A percentile compares a stretch with the other conserved stretches of the same genome.
Evolutionary conservation across 805 yeast species (phyloP).

Genomic region (Nematodospora valgi): DNA sequence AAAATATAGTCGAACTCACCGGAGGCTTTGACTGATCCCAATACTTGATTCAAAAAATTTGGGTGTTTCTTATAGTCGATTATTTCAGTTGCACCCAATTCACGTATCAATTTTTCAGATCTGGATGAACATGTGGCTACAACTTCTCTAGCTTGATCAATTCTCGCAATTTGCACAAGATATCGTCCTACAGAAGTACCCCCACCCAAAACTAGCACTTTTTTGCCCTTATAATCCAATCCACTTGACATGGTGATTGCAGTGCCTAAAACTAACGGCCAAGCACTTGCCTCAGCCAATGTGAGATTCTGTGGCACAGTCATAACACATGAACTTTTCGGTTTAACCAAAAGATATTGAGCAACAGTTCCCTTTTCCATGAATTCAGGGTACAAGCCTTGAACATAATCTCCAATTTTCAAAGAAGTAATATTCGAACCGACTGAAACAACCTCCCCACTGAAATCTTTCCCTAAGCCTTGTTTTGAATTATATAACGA

Average conservation of each 20-base stretch:
- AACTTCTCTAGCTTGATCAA: constrained; percentile 42
- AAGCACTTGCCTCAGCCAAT: constrained; percentile 59
- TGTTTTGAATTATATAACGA: constrained; percentile 10
- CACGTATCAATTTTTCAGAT: constrained; percentile 41
- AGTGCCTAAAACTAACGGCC: constrained; percentile 63
- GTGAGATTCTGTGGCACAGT: constrained; percentile 45
- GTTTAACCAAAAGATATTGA: constrained; percentile 44
- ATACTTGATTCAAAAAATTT: constrained; percentile 25
- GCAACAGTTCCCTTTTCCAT: constrained; percentile 39
- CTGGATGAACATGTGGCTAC: constrained; percentile 54
- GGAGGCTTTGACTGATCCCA: constrained; percentile 26
- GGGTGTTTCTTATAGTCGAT: constrained; percentile 55
- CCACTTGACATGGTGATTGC: constrained; percentile 44
- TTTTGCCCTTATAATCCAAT: constrained; percentile 38
- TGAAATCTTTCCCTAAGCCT: constrained; percentile 31
- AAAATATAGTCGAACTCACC: constrained; percentile 56
- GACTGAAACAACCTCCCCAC: constrained; percentile 30
- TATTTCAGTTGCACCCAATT: constrained; percentile 55
- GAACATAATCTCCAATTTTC: constrained; percentile 27
- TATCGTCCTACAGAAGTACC: constrained; percentile 62
- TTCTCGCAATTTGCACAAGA: constrained; percentile 54
- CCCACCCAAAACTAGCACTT: constrained; percentile 68
- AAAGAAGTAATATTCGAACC: constrained; percentile 20
- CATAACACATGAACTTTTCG: constrained; percentile 13
- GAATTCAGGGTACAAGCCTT: constrained; percentile 19